Evolutionary conservation across 73 alveolate genomes (phyloP), one percentile per base, ranked within the genome.

Genomic region (Urostyla sp.): DNA sequence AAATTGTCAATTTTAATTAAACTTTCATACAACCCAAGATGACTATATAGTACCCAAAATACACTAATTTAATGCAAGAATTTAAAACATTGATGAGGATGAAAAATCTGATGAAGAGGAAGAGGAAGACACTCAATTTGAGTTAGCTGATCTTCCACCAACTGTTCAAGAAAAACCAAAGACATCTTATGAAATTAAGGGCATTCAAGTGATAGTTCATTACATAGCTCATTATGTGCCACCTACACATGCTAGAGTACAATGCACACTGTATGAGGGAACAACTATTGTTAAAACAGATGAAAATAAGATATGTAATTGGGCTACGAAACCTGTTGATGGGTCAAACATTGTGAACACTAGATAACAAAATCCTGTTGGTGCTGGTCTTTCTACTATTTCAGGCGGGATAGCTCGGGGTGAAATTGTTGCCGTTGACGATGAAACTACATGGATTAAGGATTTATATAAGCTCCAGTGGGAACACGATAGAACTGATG

Each of bases 231-330:
- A 73, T 18, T 85, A 61, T 61, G 84, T 58, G 0, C 76, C 80
- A 0, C 75, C 75, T 30, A 72, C 80, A 6, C 75, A 74, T 26
- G 79, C 84, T 31, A 63, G 86, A 50, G 91, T 94, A 0, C 78
- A 79, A 52, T 83, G 91, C 15, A 61, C 95, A 21, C 57, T 94
- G n/a, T 80, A 87, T 40, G 95, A 89, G 53, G 95, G 90, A 0
- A 83, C 85, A 13, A 76, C 66, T 20, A 58, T 91, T 28, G 98
- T 90, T 0, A 46, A 72, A 31, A 89, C 87, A 34, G 94, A 82
- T 13, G 83, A 75, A 24, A 66, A 34, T 15, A 52, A 63, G 49
- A 10, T 58, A 23, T 85, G 93, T 46, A 85, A 85, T 50, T 85
- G 93, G 93, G 50, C 87, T n/a, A 60, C 89, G 20, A 32, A 40